Evolutionary conservation across 2,329 filamentous ascomycete species (phyloP), one percentile per base, ranked within the genome.

Genomic region (Pseudogymnoascus sp.): DNA sequence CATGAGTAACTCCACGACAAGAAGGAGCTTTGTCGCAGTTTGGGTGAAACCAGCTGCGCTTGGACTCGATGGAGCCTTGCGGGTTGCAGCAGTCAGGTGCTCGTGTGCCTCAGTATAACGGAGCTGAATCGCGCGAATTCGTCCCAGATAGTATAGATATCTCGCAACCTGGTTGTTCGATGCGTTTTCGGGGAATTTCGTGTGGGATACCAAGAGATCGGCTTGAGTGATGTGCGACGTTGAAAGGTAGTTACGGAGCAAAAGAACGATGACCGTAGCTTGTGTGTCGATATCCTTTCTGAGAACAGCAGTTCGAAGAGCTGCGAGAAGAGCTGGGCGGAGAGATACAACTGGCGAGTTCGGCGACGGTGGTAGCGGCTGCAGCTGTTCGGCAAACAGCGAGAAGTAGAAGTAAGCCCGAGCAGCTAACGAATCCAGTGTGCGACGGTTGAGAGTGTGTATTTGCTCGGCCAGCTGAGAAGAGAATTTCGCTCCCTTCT

Each of bases 361-460:
- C 62, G 91, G 89, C 61, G 93, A 97, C 23, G 93, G 93, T 49
- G 95, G 90, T 66, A 93, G 85, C 21, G 93, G 93, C 65, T 87
- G 85, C 65, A 96, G 84, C 76, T 96, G 88, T 82, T 99, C 95
- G 78, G 89, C 91, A 81, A 97, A 97, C 70, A 97, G 82, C 23
- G 91, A 91, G 78, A 91, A 96, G 82, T 99, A 99, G 78, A 97
- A 97, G 83, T 97, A 99, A 66, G 93, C 92, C 77, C 96, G 96
- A 67, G 93, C 92, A 64, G 93, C 90, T 64, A 99, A 85, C 59
- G 93, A 92, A 76, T 99, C 95, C 66, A 99, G 81, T 23, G 95
- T 97, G 70, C 95, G 88, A 66, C 95, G 89, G 81, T 99, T 99
- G 74, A 96, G 83, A 61, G 87, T 83, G 71, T 96, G 91, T 74